These are phyloP conservation scores for Cystoderma amianthinum DNA, from an alignment of 768 basidiomycete species.

Conservation along the genomic window DNA sequence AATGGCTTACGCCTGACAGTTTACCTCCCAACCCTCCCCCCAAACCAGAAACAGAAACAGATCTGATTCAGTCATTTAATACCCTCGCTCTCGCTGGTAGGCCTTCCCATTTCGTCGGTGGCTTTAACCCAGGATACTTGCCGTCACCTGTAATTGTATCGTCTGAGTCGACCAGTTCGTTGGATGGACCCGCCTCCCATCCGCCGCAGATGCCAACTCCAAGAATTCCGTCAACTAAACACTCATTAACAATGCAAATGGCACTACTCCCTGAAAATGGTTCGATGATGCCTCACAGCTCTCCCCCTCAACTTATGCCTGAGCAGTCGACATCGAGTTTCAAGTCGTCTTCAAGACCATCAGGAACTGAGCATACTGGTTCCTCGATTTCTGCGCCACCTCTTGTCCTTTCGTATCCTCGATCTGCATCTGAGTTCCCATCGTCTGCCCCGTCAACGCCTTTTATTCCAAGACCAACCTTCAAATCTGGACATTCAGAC, in stretches of 20 bases:
- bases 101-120: slow-evolving; percentile 46
- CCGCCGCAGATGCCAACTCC: slow-evolving; percentile 31
- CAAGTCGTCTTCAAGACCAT: background rate
- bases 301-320: slow-evolving; percentile 27
- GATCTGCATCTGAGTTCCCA: no score
- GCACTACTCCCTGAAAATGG: slow-evolving; percentile 19
- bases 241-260: slow-evolving; percentile 34
- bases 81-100: slow-evolving; percentile 16
- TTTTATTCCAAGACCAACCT: slow-evolving; percentile 4
- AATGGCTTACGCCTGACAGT: background rate
- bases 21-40: background rate
- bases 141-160: no score
- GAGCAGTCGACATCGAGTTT: slow-evolving; percentile 6
- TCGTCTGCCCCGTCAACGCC: slow-evolving; percentile 11
- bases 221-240: slow-evolving; percentile 17
- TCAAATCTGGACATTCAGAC: slow-evolving; percentile 6
- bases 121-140: slow-evolving; percentile 46
- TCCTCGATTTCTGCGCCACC: no score
- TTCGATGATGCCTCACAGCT: slow-evolving; percentile 8
- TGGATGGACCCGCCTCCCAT: no score
- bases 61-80: slow-evolving; percentile 18
- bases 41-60: background rate
- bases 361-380: no score
- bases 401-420: no score
- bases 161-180: no score